Percentiles rank a stretch among this genome's conserved stretches.
Evolutionary conservation across 2,329 filamentous ascomycete genomes (phyloP).

Genomic region (Penicillium sp.): DNA sequence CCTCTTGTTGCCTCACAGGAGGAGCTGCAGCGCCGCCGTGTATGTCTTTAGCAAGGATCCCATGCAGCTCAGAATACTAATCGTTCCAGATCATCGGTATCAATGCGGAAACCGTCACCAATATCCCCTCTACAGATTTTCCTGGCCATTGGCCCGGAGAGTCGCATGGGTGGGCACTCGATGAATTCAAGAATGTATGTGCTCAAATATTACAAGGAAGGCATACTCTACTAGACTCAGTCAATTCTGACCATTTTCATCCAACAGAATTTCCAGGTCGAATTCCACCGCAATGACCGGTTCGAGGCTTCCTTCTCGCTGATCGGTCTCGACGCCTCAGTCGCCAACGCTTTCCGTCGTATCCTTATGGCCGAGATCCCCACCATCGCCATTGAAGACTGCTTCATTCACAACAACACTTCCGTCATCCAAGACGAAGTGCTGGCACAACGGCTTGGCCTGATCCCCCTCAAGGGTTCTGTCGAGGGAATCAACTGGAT

Average conservation of each 20-base stretch:
- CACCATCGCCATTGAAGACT: constrained; percentile 87
- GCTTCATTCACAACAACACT: constrained; percentile 94
- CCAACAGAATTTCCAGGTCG: constrained; percentile 64
- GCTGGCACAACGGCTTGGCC: constrained; percentile 80
- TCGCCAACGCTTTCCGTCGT: constrained; percentile 95
- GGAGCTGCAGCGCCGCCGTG: constrained; percentile 45
- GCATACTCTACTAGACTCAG: background rate
- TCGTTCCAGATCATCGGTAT: constrained; percentile 71
- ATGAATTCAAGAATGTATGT: constrained; percentile 63
- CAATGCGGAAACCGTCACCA: constrained; percentile 83
- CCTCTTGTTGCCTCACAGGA: constrained; percentile 43
- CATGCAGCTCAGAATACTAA: background rate
- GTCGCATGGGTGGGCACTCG: constrained; percentile 74
- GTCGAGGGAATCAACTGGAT: constrained; percentile 76
- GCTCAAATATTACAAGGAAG: background rate
- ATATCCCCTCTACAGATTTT: constrained; percentile 87
- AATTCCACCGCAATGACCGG: constrained; percentile 79
- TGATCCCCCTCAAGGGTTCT: constrained; percentile 83
- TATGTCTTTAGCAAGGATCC: constrained; percentile 23
- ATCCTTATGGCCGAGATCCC: constrained; percentile 94
- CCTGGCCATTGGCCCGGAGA: constrained; percentile 88
- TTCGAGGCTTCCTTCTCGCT: constrained; percentile 85
- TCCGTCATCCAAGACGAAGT: constrained; percentile 98
- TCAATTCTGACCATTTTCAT: constrained; percentile 2
- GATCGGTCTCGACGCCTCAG: constrained; percentile 83